Evolutionary conservation across 2,329 filamentous ascomycete genomes (phyloP).

Genomic region (Xylaria sp.): DNA sequence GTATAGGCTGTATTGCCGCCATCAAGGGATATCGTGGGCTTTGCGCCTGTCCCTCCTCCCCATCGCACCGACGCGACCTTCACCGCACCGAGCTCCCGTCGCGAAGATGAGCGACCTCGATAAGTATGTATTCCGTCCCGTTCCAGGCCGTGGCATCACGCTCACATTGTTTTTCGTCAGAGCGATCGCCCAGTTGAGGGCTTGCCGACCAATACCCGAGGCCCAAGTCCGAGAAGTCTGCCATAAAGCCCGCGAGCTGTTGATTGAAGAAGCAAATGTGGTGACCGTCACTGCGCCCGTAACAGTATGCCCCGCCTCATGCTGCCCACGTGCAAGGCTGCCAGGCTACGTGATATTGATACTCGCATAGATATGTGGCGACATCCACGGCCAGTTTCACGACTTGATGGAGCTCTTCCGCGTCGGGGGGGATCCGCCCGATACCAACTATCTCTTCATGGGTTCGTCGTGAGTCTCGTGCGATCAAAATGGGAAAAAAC

Average conservation of each 20-base stretch:
- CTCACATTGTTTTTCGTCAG: conserved; percentile 50
- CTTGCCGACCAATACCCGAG: conserved; percentile 95
- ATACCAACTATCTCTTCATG: conserved; percentile 98
- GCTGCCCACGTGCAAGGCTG: background rate
- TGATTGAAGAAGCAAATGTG: conserved; percentile 98
- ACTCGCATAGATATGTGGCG: conserved; percentile 77
- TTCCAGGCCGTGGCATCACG: too few species aligned
- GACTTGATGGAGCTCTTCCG: conserved; percentile 96
- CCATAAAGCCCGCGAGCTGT: conserved; percentile 92
- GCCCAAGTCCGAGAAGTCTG: conserved; percentile 94
- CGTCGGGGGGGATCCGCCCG: conserved; percentile 90
- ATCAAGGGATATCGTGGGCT: conserved; percentile 13
- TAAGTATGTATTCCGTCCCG: conserved; percentile 62
- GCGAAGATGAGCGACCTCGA: conserved; percentile 87
- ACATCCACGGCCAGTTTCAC: conserved; percentile 96
- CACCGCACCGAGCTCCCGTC: conserved; percentile 3
- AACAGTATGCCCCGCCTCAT: conserved; percentile 63
- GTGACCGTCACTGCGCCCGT: conserved; percentile 94
- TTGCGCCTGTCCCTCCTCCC: conserved; percentile 1
- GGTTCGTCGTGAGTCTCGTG: conserved; percentile 55
- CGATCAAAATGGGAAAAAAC: background rate
- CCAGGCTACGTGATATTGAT: conserved; percentile 19
- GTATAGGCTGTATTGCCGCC: conserved; percentile 18
- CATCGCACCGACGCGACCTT: conserved; percentile 12
- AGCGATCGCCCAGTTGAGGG: conserved; percentile 92